Evolutionary conservation across 2,329 filamentous ascomycete species (phyloP), one percentile per base, ranked within the genome.

Genomic region (Trichophyton schoenleinii): DNA sequence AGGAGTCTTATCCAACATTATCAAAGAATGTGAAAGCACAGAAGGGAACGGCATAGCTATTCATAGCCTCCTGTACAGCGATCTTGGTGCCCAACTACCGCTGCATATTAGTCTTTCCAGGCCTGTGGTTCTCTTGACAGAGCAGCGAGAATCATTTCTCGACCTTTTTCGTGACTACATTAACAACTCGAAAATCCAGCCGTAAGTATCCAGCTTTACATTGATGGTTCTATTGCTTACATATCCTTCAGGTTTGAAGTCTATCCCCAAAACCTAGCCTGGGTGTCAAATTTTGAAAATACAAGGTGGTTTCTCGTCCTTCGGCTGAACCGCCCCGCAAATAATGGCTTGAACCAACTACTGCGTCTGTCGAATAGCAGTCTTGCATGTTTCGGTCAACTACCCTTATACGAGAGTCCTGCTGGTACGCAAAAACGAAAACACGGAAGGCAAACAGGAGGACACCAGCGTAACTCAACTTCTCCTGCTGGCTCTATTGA

Each of bases 31-130:
- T 1, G 61, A 70, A 69, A 15, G 63, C 65, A 4, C 73, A 83
- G 44, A 73, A 81, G 41, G 68, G 67, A 6, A 72, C 80, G 1
- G 70, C 72, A 60, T 63, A 61, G 1, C 70, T 59, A 77, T 94
- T 18, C 80, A 86, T 64, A 87, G 82, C 64, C 84, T 94, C 63
- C 77, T 97, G 4, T 83, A 81, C 48, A 95, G 87, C 64, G 88
- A 94, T 62, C 81, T 96, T 0, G 88, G 85, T 62, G 84, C 85
- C 4, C 85, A 87, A 3, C 78, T 89, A 58, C 92, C 92, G 2
- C 80, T 99, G 55, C 94, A 99, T 73, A 85, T 99, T 69, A 96
- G 91, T 67, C 81, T 99, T 5, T 97, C 94, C 6, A 82, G 89
- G 4, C 87, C 94, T 0, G 77, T 97, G 58, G 81, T 85, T 11